Evolutionary conservation across 164 flowering plant species (phyloP), one percentile per base, ranked within the genome.

Genomic region (Macadamia integrifolia): DNA sequence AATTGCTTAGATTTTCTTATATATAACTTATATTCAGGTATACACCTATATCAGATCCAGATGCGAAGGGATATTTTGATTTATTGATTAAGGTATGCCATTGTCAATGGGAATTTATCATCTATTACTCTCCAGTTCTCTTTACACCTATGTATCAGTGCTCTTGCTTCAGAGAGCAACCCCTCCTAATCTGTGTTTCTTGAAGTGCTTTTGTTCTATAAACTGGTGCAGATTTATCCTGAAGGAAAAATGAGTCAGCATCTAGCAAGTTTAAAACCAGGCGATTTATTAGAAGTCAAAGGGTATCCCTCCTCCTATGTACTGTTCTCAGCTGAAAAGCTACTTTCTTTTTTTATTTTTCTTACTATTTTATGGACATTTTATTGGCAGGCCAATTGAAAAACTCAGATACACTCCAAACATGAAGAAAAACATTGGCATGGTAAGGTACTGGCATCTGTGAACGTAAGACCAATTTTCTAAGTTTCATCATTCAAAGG

Each of bases 241-340:
- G 92, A 95, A 66, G 99, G 99, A 31, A 91, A 95, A 83, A 92
- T 92, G 99, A 95, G 97, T 79, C 98, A 87, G 79, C 87, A 95
- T 81, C 80, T 92, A 63, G 88, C 93, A 42, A 87, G 84, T 71
- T 80, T 95, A 72, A 90, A 86, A 67, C 97, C 97, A 35, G 99
- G 98, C 10, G 97, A 92, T 80, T 88, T 85, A 8, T 71, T 95
- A 64, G 96, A 92, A 89, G 96, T 95, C 64, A 95, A 95, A 87
- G 99, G 99, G 99, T 92, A 81, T 58, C n/a, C 56, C 58, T 35
- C 32, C 65, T 58, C 43, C 11, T 46, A 48, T 44, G 28, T 42
- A 15, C 52, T 23, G 23, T 7, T 29, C 17, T 29, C 15, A 63
- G 18, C 55, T 60, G 23, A 49, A 31, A 5, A 23, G 32, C 7